Evolutionary conservation across 2,329 filamentous ascomycete genomes (phyloP), one percentile per base, ranked within the genome.

Genomic region (Calcarisporium arbuscula): DNA sequence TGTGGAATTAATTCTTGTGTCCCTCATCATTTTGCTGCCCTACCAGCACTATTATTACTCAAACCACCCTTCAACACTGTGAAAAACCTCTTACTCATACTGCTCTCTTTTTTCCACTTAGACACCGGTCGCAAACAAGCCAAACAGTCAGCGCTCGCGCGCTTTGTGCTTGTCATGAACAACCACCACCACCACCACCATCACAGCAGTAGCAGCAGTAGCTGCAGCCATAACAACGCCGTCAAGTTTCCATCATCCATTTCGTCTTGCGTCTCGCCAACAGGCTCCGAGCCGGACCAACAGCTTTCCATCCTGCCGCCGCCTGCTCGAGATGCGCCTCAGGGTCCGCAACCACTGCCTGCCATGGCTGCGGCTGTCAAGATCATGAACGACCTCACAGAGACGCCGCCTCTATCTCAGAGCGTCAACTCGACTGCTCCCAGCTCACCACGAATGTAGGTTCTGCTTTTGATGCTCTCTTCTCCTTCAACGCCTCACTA

Each of bases 361-460:
- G 60, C 60, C 41, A 57, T 69, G 47, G 58, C 64, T 33, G 58
- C 56, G 31, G 63, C 64, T 19, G 41, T 68, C 30, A 58, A 57
- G 41, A 60, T 56, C 41, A 57, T 68, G 43, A 62, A 65, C 43
- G 60, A 67, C 40, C 49, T 63, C 44, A 64, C 65, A 34, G 71
- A 72, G 34, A 72, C 74, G 46, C 74, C 73, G 28, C 68, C 72
- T 15, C 70, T 73, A 45, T 65, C 70, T 35, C 67, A 70, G 42
- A 78, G 74, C 51, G 64, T 74, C 38, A 67, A 67, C 12, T 78
- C 74, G 6, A 78, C 74, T 25, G 73, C 74, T 11, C 72, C 74
- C 25, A 70, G 60, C 21, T 78, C 74, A 18, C 74, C 74, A 30
- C 65, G 73, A 53, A 70, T 77, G 72, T 77, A 54, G 64, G 73